These are phyloP conservation scores for Cystobasidium ongulense DNA, from an alignment of 768 basidiomycete species.

Conservation along the genomic window DNA sequence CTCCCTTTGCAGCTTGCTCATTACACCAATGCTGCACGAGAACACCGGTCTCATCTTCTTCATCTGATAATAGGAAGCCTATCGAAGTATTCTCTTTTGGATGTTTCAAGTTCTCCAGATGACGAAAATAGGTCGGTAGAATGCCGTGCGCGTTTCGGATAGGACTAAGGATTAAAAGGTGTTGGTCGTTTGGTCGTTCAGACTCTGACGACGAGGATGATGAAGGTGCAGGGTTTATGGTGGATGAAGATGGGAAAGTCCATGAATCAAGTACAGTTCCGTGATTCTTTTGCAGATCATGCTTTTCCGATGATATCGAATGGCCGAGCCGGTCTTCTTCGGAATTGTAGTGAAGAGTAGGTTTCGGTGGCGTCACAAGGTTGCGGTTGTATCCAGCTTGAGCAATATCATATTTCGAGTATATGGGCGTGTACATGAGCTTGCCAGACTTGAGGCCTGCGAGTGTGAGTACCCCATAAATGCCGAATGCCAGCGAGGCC, in stretches of 20 bases:
- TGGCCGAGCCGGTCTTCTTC: not conserved
- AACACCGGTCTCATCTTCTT: conserved; percentile 28
- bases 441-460: not conserved
- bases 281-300: not conserved
- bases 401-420: conserved; percentile 14
- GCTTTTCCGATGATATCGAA: not conserved
- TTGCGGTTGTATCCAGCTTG: conserved; percentile 11
- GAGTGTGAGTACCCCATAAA: not conserved
- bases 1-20: not conserved
- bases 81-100: conserved; percentile 26
- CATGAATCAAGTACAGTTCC: not conserved
- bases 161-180: conserved; percentile 34
- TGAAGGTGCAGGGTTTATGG: not conserved
- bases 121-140: conserved; percentile 16
- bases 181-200: conserved; percentile 8
- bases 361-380: not conserved
- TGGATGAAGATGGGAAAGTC: not conserved
- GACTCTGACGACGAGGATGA: not conserved
- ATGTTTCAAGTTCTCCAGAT: conserved; percentile 21
- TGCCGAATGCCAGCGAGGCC: not conserved
- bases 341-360: not conserved
- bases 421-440: conserved; percentile 8
- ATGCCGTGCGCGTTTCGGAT: conserved; percentile 22
- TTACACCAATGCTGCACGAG: not conserved
- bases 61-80: conserved; percentile 33